Percentiles rank a stretch among this genome's conserved stretches.
Conservation (phyloP, 345 rosid species). For the Excoecaria agallocha region DNA sequence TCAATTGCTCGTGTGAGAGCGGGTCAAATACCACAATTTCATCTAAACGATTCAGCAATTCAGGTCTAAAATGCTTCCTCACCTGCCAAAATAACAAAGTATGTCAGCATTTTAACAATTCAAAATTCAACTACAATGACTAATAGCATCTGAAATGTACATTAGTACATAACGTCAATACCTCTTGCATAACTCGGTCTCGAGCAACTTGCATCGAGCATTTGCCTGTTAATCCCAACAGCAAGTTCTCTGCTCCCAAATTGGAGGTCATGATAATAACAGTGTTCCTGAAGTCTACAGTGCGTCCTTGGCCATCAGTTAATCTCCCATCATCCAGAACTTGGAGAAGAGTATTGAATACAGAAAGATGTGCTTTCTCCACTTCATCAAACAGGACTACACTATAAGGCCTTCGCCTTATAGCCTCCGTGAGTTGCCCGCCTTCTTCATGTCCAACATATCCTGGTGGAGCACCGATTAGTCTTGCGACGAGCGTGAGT, state of each 20-base stretch:
- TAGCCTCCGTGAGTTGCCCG: constrained; percentile 89
- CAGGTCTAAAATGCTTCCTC: constrained; percentile 80
- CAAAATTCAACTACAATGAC: neutral
- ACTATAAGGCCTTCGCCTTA: constrained; percentile 83
- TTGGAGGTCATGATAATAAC: constrained; percentile 94
- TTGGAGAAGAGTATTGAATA: constrained; percentile 88
- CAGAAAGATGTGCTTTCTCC: constrained; percentile 88
- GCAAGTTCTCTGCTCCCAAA: constrained; percentile 84
- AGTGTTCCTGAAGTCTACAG: constrained; percentile 73
- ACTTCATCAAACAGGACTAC: constrained; percentile 87
- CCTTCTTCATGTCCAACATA: constrained; percentile 97
- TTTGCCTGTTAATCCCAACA: constrained; percentile 68
- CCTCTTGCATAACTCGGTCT: constrained; percentile 80
- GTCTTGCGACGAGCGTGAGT: constrained; percentile 72
- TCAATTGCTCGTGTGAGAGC: constrained; percentile 80
- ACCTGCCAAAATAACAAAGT: constrained; percentile 33
- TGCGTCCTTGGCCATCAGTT: constrained; percentile 93
- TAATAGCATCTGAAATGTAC: too few relatives aligned
- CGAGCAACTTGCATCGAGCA: constrained; percentile 78
- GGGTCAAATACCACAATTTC: constrained; percentile 92
- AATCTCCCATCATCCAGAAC: constrained; percentile 87
- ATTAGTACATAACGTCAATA: constrained; percentile 16
- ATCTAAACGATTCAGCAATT: constrained; percentile 79
- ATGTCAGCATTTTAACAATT: neutral
- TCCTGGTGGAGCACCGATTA: constrained; percentile 89